phyloP scores from a whole-genome alignment of 441 rosid species.

The Erodium chrysanthum region DNA sequence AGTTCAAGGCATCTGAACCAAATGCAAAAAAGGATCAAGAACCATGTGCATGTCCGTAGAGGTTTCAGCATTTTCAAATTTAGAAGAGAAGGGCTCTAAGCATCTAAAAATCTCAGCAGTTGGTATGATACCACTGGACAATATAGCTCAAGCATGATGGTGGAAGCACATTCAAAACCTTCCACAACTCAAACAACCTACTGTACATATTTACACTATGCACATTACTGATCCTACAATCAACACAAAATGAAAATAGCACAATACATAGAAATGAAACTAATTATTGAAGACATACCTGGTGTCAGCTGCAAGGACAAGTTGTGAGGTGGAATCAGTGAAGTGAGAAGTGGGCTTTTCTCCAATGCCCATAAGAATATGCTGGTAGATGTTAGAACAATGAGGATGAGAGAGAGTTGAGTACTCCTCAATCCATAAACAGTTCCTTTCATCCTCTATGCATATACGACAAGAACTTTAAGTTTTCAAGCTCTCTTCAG shows the following conservation, averaged over 20 bases:
- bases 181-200: not conserved
- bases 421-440: conserved; percentile 41
- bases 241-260: not conserved
- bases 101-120: too few relatives aligned
- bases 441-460: conserved; percentile 59
- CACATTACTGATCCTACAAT: not conserved
- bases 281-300: conserved; percentile 30
- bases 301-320: conserved; percentile 36
- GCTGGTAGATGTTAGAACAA: conserved; percentile 46
- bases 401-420: conserved; percentile 47
- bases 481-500: conserved; percentile 5
- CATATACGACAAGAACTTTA: conserved; percentile 12
- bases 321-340: conserved; percentile 43
- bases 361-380: conserved; percentile 67
- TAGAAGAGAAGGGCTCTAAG: too few relatives aligned
- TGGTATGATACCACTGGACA: too few relatives aligned
- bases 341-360: conserved; percentile 39
- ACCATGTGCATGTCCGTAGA: not conserved
- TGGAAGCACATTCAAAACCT: not conserved
- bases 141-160: too few relatives aligned
- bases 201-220: not conserved
- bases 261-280: conserved; percentile 3
- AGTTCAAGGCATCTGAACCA: conserved; percentile 13
- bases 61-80: too few relatives aligned
- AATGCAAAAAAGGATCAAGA: not conserved